A percentile compares a stretch with the other conserved stretches of the same genome.
Evolutionary conservation across 139 green algal genomes (phyloP).

Genomic region (Closterium sp.): DNA sequence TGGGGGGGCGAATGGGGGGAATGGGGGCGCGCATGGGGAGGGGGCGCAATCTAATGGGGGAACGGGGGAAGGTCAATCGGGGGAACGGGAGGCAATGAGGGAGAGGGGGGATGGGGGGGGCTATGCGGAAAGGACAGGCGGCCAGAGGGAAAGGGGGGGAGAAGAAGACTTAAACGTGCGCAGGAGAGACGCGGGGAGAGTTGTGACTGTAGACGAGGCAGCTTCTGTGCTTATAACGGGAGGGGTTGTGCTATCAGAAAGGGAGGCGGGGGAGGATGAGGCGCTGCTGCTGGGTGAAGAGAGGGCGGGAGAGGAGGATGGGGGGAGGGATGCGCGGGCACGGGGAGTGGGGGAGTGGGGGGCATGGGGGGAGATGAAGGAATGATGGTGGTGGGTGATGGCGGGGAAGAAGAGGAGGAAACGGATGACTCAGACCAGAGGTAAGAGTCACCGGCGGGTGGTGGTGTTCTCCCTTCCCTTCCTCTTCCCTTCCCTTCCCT

Average conservation of each 20-base stretch:
- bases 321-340: background rate
- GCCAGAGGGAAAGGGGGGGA: background rate
- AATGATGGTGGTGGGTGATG: background rate
- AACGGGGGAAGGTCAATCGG: background rate
- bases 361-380: background rate
- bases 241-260: background rate
- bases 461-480: too few species aligned
- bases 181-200: background rate
- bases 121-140: background rate
- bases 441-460: background rate
- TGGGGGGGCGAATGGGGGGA: background rate
- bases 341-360: background rate
- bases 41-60: background rate
- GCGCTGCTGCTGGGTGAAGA: background rate
- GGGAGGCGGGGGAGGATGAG: background rate
- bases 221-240: background rate
- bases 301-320: background rate
- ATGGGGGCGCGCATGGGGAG: background rate
- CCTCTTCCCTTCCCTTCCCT: too few species aligned
- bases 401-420: background rate
- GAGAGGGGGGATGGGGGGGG: background rate
- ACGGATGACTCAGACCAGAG: background rate
- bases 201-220: background rate
- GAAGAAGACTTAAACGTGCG: background rate
- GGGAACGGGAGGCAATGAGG: background rate